Evolutionary conservation across 306 rosid genomes (phyloP).

Genomic region (Astragalus membranaceus): DNA sequence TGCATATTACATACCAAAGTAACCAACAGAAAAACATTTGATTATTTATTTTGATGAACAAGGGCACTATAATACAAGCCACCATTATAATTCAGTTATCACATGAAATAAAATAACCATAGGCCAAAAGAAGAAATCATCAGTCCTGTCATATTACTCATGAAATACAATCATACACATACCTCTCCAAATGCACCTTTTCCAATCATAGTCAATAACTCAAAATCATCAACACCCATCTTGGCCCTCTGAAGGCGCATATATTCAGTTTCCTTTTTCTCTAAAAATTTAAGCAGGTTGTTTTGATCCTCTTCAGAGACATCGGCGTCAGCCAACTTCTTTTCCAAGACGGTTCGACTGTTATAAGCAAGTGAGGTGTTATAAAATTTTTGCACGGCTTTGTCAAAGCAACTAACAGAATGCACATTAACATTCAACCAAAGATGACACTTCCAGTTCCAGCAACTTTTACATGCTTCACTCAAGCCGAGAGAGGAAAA

Average conservation of each 20-base stretch:
- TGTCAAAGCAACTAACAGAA: not conserved
- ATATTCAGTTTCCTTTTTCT: slow-evolving; percentile 97
- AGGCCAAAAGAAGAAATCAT: slow-evolving; percentile 5
- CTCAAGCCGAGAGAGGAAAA: not conserved
- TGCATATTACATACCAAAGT: not conserved
- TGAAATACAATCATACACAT: slow-evolving; percentile 13
- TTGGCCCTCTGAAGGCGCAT: slow-evolving; percentile 99
- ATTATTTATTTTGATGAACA: slow-evolving; percentile 6
- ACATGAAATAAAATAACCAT: slow-evolving; percentile 10
- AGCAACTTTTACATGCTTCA: slow-evolving; percentile 15
- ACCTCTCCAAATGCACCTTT: slow-evolving; percentile 99
- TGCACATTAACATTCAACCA: slow-evolving; percentile 12
- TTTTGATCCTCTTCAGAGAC: slow-evolving; percentile 97
- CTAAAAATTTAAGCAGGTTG: slow-evolving; percentile 82
- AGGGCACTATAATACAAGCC: not conserved
- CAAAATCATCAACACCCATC: slow-evolving; percentile 95
- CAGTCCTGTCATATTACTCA: not conserved
- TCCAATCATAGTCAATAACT: slow-evolving; percentile 91
- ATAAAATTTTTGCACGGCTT: not conserved
- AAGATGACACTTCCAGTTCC: slow-evolving; percentile 7
- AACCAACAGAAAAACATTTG: not conserved
- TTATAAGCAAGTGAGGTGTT: slow-evolving; percentile 2
- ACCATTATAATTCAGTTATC: not conserved
- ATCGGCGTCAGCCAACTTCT: slow-evolving; percentile 97
- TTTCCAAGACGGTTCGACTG: slow-evolving; percentile 81